phyloP scores from a whole-genome alignment of 192 early-diverging fungal genomes.

The Phycomyces blakesleeanus region DNA sequence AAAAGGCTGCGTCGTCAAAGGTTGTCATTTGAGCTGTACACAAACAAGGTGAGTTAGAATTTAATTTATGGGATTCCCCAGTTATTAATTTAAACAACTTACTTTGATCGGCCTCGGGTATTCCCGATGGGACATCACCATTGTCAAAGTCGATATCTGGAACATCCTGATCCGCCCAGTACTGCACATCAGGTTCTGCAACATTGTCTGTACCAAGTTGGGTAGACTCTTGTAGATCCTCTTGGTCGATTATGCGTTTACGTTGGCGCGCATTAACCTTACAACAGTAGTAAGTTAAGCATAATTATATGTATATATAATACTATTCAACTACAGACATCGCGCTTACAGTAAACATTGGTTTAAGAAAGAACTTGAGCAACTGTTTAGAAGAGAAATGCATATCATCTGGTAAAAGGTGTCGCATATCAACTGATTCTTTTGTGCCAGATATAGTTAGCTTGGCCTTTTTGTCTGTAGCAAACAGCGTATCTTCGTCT shows the following conservation, averaged over 20 bases:
- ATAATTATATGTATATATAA: background rate
- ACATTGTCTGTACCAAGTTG: conserved; percentile 8
- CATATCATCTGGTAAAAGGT: conserved; percentile 84
- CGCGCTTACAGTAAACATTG: conserved; percentile 40
- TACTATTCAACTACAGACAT: background rate
- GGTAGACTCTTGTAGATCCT: background rate
- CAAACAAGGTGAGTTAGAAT: background rate
- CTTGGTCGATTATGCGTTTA: background rate
- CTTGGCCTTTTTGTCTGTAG: conserved; percentile 41
- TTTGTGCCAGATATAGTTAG: conserved; percentile 38
- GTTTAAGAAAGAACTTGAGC: conserved; percentile 48
- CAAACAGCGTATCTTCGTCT: conserved; percentile 68
- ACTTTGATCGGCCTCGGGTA: conserved; percentile 28
- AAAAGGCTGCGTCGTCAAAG: conserved; percentile 37
- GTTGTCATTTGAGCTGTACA: conserved; percentile 9
- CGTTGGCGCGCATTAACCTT: background rate
- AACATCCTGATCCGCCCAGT: conserved; percentile 38
- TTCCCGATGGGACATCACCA: conserved; percentile 19
- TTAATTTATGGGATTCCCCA: too few relatives aligned
- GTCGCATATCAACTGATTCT: conserved; percentile 40
- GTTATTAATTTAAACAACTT: conserved; percentile 2
- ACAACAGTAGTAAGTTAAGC: too few relatives aligned
- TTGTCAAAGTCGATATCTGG: conserved; percentile 27
- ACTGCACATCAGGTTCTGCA: conserved; percentile 36
- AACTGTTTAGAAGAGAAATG: conserved; percentile 56